Evolutionary conservation across 1,284 basidiomycete genomes (phyloP).

Genomic region (Exsudoporus floridanus): DNA sequence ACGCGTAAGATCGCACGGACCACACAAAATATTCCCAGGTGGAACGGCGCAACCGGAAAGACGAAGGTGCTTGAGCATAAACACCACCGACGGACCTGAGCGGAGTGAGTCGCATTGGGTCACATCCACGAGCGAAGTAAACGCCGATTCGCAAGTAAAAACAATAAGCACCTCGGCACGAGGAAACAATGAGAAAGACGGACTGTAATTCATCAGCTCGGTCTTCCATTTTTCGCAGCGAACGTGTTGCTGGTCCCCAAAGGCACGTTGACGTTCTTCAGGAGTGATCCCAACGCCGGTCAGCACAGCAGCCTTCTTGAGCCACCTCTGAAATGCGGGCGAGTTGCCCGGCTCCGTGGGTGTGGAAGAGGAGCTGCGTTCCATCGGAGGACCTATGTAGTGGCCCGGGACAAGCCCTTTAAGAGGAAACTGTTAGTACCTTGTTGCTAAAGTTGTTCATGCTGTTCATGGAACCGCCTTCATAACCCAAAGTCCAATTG

Average conservation of each 20-base stretch:
- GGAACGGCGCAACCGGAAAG: constrained; percentile 67
- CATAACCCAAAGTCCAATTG: no score
- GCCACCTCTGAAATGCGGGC: constrained; percentile 43
- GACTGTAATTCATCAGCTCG: constrained; percentile 49
- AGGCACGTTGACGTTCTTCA: constrained; percentile 39
- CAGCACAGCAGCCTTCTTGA: constrained; percentile 40
- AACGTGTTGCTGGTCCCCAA: constrained; percentile 38
- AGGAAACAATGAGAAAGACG: constrained; percentile 29
- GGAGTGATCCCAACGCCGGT: constrained; percentile 44
- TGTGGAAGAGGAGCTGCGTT: constrained; percentile 19
- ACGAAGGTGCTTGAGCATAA: constrained; percentile 86
- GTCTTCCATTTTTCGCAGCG: constrained; percentile 54
- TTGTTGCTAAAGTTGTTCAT: no score
- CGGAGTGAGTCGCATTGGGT: constrained; percentile 3
- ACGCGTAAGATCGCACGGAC: constrained; percentile 71
- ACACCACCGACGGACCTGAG: constrained; percentile 79
- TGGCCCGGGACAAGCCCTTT: neutral
- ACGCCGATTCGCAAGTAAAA: constrained; percentile 11
- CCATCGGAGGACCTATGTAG: constrained; percentile 7
- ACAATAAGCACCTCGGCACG: constrained; percentile 6
- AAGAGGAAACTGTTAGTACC: constrained; percentile 7
- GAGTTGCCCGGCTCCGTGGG: constrained; percentile 25
- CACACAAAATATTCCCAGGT: constrained; percentile 75
- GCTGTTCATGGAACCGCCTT: no score
- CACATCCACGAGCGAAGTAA: constrained; percentile 1